Evolutionary conservation across 108 stramenopile genomes (phyloP).

Genomic region (Stephanodiscus triporus): DNA sequence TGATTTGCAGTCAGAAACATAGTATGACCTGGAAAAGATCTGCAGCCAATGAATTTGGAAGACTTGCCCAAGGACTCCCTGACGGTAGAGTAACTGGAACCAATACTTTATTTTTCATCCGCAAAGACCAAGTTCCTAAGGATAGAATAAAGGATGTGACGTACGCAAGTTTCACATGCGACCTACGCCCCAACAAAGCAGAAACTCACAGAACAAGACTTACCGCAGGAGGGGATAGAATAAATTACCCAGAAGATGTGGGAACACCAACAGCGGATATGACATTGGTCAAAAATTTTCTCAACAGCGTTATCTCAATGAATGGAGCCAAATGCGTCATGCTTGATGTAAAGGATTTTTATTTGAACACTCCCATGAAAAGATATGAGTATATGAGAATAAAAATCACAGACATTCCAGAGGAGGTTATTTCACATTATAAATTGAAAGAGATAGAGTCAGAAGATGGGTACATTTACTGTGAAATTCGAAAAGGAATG

Average conservation of each 20-base stretch:
- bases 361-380: neutral
- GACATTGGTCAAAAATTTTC: no score
- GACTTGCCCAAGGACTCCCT: no score
- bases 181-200: conserved; percentile 16
- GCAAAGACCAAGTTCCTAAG: conserved; percentile 10
- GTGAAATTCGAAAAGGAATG: no score
- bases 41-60: neutral
- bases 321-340: no score
- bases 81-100: neutral
- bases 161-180: conserved; percentile 28
- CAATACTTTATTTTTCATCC: neutral
- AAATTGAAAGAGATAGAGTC: neutral
- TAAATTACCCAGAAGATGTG: no score
- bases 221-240: no score
- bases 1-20: neutral
- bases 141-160: conserved; percentile 18
- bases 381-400: neutral
- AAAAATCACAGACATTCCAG: neutral
- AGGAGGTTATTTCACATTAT: neutral
- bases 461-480: no score
- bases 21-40: neutral
- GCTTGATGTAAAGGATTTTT: neutral
- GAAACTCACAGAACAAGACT: no score
- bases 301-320: neutral
- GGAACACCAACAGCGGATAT: no score